A percentile compares a stretch with the other conserved stretches of the same genome.
phyloP scores from a whole-genome alignment of 1,139 yeast species.

The Wickerhamiella infanticola region DNA sequence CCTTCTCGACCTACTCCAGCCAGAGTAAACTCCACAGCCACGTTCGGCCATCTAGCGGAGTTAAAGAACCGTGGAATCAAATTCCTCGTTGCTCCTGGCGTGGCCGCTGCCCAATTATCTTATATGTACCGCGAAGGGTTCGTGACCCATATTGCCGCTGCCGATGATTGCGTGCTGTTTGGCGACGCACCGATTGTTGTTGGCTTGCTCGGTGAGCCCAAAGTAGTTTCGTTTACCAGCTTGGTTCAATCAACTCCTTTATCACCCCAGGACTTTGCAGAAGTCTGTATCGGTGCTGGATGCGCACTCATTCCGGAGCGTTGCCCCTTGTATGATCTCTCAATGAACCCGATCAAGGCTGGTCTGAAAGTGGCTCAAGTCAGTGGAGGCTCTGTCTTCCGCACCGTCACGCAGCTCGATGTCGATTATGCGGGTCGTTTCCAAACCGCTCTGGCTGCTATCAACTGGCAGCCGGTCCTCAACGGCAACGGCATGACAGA shows the following conservation, averaged over 20 bases:
- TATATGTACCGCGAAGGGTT: slow-evolving; percentile 40
- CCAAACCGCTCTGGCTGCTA: slow-evolving; percentile 38
- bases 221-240: neutral
- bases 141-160: slow-evolving; percentile 61
- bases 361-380: slow-evolving; percentile 30
- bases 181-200: slow-evolving; percentile 43
- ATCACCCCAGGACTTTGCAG: slow-evolving; percentile 48
- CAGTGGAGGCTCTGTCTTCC: slow-evolving; percentile 34
- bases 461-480: slow-evolving; percentile 53
- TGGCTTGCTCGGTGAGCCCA: slow-evolving; percentile 27
- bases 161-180: slow-evolving; percentile 59
- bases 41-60: slow-evolving; percentile 18
- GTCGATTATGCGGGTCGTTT: slow-evolving; percentile 24
- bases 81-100: slow-evolving; percentile 69
- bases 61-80: slow-evolving; percentile 45
- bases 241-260: slow-evolving; percentile 22
- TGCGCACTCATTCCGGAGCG: slow-evolving; percentile 58
- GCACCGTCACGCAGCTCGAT: slow-evolving; percentile 11
- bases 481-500: slow-evolving; percentile 56
- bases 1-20: slow-evolving; percentile 10
- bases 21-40: slow-evolving; percentile 9
- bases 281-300: slow-evolving; percentile 63
- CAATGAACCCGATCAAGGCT: slow-evolving; percentile 22
- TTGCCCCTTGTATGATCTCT: slow-evolving; percentile 33
- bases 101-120: slow-evolving; percentile 67